Conservation (phyloP, 495 filamentous ascomycete genomes). For the Trichoderma reesei region DNA sequence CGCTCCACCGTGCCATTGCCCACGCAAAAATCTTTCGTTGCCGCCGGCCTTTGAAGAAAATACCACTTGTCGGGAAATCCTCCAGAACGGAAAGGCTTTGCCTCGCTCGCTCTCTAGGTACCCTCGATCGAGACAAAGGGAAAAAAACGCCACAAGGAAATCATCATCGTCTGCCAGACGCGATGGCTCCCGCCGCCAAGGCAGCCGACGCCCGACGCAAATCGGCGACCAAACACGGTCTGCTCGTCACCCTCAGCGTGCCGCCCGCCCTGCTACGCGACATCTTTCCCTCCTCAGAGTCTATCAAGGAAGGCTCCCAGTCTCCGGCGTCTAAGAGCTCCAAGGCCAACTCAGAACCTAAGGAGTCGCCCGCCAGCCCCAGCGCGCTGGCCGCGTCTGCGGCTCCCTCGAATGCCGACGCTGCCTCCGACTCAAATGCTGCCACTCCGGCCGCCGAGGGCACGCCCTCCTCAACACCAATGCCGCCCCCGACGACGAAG, state of each 20-base stretch:
- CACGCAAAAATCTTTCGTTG: slow-evolving; percentile 22
- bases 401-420: slow-evolving; percentile 28
- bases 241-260: slow-evolving; percentile 31
- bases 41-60: slow-evolving; percentile 10
- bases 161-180: background rate
- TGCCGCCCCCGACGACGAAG: slow-evolving; percentile 47
- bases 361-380: slow-evolving; percentile 23
- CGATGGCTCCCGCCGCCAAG: slow-evolving; percentile 12
- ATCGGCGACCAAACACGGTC: slow-evolving; percentile 21
- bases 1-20: slow-evolving; percentile 18
- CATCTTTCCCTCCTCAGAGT: slow-evolving; percentile 34
- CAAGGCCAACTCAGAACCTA: slow-evolving; percentile 19
- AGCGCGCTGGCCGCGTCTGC: slow-evolving; percentile 15
- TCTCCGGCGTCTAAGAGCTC: slow-evolving; percentile 22
- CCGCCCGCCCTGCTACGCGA: slow-evolving; percentile 29
- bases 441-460: slow-evolving; percentile 33
- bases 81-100: background rate
- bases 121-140: background rate
- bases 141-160: background rate
- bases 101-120: background rate
- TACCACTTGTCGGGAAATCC: slow-evolving; percentile 1
- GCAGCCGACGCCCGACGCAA: slow-evolving; percentile 12
- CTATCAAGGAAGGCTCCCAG: slow-evolving; percentile 33
- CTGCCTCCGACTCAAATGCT: slow-evolving; percentile 38
- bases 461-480: slow-evolving; percentile 31